Percentiles rank a stretch among this genome's conserved stretches.
These are phyloP conservation scores for Metschnikowia matae DNA, from an alignment of 805 yeast genomes.

Conservation along the genomic window DNA sequence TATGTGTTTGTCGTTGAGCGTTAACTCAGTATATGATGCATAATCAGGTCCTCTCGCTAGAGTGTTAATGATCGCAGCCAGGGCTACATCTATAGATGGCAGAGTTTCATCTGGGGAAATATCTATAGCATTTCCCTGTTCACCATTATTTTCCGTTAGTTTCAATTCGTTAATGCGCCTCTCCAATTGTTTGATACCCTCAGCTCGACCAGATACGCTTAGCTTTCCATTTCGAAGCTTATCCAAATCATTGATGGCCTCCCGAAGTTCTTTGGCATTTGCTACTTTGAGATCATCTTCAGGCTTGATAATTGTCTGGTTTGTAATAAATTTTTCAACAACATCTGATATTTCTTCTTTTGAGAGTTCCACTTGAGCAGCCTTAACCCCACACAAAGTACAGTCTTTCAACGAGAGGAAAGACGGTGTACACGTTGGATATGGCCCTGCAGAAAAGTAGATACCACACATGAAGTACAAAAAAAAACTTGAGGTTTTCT, in stretches of 20 bases:
- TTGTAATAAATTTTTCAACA: slow-evolving; percentile 7
- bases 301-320: slow-evolving; percentile 5
- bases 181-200: neutral
- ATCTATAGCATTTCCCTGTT: neutral
- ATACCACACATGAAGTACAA: slow-evolving; percentile 16
- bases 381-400: neutral
- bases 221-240: slow-evolving; percentile 1
- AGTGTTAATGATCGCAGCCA: slow-evolving; percentile 22
- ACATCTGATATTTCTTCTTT: slow-evolving; percentile 5
- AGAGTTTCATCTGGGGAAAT: neutral
- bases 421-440: neutral
- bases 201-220: neutral
- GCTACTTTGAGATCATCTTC: slow-evolving; percentile 27
- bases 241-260: neutral
- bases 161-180: neutral
- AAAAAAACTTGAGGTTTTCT: neutral
- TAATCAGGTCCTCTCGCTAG: slow-evolving; percentile 65
- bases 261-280: slow-evolving; percentile 7
- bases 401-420: neutral
- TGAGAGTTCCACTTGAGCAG: slow-evolving; percentile 3
- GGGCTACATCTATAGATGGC: neutral
- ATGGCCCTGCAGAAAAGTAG: slow-evolving; percentile 6
- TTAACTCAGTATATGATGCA: slow-evolving; percentile 18
- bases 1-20: slow-evolving; percentile 9
- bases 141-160: neutral